These are phyloP conservation scores for Echria macrotheca DNA, from an alignment of 495 filamentous ascomycete genomes.

Conservation along the genomic window DNA sequence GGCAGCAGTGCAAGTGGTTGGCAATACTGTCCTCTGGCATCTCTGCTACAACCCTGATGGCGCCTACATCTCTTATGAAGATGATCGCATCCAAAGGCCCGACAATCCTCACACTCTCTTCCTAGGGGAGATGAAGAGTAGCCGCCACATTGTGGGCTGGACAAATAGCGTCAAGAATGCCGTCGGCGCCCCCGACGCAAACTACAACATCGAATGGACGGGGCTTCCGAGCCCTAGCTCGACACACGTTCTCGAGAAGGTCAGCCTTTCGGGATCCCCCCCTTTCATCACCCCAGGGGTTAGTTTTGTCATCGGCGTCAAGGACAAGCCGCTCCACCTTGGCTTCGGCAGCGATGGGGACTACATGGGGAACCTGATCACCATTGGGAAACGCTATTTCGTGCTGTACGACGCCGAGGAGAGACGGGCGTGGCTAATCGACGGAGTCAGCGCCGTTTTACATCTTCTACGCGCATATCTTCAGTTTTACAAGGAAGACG, in stretches of 20 bases:
- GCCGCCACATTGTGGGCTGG: not conserved
- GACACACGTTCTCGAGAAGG: not conserved
- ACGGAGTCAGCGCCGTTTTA: not conserved
- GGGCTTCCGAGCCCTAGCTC: not conserved
- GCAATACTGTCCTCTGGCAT: not conserved
- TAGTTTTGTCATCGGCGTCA: not conserved
- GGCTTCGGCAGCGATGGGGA: not conserved
- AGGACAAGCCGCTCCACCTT: not conserved
- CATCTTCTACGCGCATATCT: slow-evolving; percentile 1
- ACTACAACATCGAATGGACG: not conserved
- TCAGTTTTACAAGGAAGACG: not conserved
- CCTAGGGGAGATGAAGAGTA: too few relatives aligned
- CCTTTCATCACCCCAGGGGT: not conserved
- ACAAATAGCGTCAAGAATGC: not conserved
- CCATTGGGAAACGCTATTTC: not conserved
- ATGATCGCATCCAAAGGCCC: not conserved
- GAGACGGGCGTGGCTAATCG: not conserved
- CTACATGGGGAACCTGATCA: not conserved
- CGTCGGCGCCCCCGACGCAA: not conserved
- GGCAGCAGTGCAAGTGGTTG: not conserved
- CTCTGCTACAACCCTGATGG: not conserved
- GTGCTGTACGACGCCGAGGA: slow-evolving; percentile 4
- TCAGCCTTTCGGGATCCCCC: not conserved
- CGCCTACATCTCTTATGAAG: not conserved
- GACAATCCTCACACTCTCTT: not conserved